A percentile compares a stretch with the other conserved stretches of the same genome.
phyloP scores from a whole-genome alignment of 352 stramenopile genomes.

The Phytophthora palmivora region DNA sequence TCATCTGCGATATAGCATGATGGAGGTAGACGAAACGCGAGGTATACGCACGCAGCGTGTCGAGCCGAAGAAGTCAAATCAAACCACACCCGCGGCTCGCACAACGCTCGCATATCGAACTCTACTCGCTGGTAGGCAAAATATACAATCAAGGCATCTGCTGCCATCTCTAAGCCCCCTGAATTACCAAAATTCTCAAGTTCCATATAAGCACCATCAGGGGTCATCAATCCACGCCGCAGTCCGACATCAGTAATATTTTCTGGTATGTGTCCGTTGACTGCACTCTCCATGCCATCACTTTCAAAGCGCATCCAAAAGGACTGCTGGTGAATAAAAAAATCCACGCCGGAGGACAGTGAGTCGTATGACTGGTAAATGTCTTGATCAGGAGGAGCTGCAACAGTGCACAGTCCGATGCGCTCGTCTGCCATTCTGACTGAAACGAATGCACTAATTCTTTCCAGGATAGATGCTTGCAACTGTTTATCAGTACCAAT shows the following conservation, averaged over 20 bases:
- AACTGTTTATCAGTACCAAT: slow-evolving; percentile 19
- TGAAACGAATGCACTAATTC: slow-evolving; percentile 39
- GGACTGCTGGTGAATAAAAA: slow-evolving; percentile 31
- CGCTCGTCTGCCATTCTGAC: slow-evolving; percentile 45
- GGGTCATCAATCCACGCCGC: slow-evolving; percentile 43
- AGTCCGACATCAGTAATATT: slow-evolving; percentile 35
- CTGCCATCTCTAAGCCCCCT: slow-evolving; percentile 24
- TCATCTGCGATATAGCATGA: slow-evolving; percentile 42
- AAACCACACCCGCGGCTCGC: slow-evolving; percentile 52
- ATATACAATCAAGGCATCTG: slow-evolving; percentile 28
- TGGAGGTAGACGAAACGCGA: slow-evolving; percentile 48
- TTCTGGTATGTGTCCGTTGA: slow-evolving; percentile 17
- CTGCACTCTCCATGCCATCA: slow-evolving; percentile 45
- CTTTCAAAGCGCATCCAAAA: slow-evolving; percentile 67
- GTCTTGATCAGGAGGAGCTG: slow-evolving; percentile 28
- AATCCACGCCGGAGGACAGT: slow-evolving; percentile 44
- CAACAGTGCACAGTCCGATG: slow-evolving; percentile 59
- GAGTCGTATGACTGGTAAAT: slow-evolving; percentile 50
- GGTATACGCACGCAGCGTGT: slow-evolving; percentile 35
- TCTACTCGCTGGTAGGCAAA: slow-evolving; percentile 32
- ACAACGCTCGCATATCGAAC: slow-evolving; percentile 58
- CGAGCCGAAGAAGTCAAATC: slow-evolving; percentile 35
- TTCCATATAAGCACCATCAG: slow-evolving; percentile 39
- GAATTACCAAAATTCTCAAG: slow-evolving; percentile 25
- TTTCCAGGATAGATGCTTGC: slow-evolving; percentile 37